These are phyloP conservation scores for Heterococcus sp. DNA, from an alignment of 108 stramenopile genomes.

Conservation along the genomic window DNA sequence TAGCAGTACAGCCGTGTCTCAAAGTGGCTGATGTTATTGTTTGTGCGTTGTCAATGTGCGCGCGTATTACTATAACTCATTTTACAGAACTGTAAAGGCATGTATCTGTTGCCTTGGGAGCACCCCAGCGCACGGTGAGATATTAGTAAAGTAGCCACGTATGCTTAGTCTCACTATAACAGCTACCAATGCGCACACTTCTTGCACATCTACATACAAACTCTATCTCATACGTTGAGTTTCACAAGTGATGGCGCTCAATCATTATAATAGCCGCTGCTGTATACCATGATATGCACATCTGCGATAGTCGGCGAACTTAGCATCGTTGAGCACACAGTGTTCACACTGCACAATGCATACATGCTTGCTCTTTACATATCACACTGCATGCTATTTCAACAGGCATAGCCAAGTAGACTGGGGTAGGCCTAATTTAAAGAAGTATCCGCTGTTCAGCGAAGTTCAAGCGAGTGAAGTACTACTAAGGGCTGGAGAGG, in stretches of 20 bases:
- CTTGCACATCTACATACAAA: not conserved
- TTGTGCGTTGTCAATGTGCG: not conserved
- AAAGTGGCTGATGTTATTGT: not conserved
- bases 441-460: slow-evolving; percentile 66
- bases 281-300: too few species aligned
- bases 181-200: not conserved
- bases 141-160: not conserved
- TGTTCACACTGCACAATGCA: too few species aligned
- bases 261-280: not conserved
- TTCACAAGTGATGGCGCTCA: not conserved
- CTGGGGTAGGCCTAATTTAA: slow-evolving; percentile 81
- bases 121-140: slow-evolving; percentile 67
- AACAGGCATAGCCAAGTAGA: slow-evolving; percentile 65
- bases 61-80: not conserved
- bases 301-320: too few species aligned
- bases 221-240: not conserved
- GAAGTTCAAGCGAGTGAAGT: slow-evolving; percentile 77
- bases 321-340: too few species aligned
- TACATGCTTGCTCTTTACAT: slow-evolving; percentile 12
- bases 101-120: slow-evolving; percentile 72
- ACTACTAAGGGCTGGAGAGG: slow-evolving; percentile 88
- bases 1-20: not conserved
- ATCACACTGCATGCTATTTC: not conserved
- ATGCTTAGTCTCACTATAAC: not conserved
- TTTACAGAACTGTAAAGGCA: slow-evolving; percentile 68